Evolutionary conservation across 139 green algal species (phyloP), one percentile per base, ranked within the genome.

Genomic region (Tetradesmus obliquus): DNA sequence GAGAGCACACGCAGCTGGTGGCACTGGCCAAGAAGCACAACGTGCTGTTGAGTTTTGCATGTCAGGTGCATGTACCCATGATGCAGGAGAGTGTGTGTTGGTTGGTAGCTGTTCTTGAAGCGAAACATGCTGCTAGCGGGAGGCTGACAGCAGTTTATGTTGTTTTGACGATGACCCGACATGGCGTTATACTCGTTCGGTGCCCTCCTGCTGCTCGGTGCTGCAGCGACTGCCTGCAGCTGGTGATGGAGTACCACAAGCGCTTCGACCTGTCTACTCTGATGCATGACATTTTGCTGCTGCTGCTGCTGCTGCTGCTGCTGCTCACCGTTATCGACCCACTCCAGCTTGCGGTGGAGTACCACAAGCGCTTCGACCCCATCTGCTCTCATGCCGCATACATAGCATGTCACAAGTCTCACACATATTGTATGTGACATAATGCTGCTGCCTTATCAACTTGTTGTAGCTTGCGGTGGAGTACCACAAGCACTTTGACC

Each of bases 401-500:
- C 32, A 45, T 45, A 45, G 0, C 32, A 45, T 45, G 32, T 45
- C 32, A 45, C 32, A 45, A 45, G 32, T 45, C 32, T 45, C 32
- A 45, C 32, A 45, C 32, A 45, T 45, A 45, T 45, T 45, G 32
- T 45, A 45, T 45, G 32, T 45, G 32, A 45, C 32, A 45, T 45
- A 45, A 45, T 45, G 32, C 32, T 45, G 32, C 32, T 45, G 32
- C 32, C 32, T 45, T 45, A 45, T 45, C 32, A 45, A 45, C 32
- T 13, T 9, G 6, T 66, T 7, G 83, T 74, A 91, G 79, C 71
- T 94, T 51, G 92, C 89, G 0, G 92, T 96, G 24, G 95, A 97
- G 92, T 97, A 94, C 90, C 95, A 97, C 93, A 97, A 97, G 94
- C 95, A 95, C 22, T 97, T 95, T 79, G 95, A 97, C 88, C 94